A percentile compares a stretch with the other conserved stretches of the same genome.
Evolutionary conservation across 352 stramenopile species (phyloP).

Genomic region (Phytopythium mirpurense): DNA sequence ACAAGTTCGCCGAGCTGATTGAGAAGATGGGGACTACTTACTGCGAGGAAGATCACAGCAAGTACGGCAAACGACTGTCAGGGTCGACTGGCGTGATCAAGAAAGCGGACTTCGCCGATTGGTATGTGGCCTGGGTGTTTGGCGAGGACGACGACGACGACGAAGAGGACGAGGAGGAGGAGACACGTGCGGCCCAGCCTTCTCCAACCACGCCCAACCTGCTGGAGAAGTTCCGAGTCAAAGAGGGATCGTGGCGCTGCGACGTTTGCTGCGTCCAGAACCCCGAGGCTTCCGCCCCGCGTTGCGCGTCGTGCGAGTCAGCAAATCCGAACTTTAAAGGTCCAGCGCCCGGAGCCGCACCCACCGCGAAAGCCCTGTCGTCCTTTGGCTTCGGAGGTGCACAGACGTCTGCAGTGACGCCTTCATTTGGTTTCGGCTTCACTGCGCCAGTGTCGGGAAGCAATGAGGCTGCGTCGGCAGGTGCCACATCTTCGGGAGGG

Average conservation of each 20-base stretch:
- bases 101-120: slow-evolving; percentile 33
- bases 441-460: neutral
- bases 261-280: slow-evolving; percentile 24
- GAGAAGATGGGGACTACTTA: slow-evolving; percentile 39
- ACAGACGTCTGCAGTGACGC: neutral
- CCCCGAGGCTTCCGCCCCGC: slow-evolving; percentile 6
- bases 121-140: slow-evolving; percentile 54
- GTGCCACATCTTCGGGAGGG: neutral
- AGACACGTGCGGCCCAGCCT: neutral
- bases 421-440: neutral
- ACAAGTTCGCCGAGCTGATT: slow-evolving; percentile 37
- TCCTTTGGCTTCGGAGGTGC: slow-evolving; percentile 1
- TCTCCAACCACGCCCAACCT: slow-evolving; percentile 4
- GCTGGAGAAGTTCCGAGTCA: slow-evolving; percentile 15
- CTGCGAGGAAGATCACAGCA: slow-evolving; percentile 38
- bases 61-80: slow-evolving; percentile 5
- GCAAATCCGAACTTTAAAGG: slow-evolving; percentile 22
- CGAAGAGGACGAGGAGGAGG: slow-evolving; percentile 5
- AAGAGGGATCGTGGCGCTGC: slow-evolving; percentile 28
- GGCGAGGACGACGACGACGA: slow-evolving; percentile 9
- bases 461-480: neutral
- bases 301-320: slow-evolving; percentile 26
- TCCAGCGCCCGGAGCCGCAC: neutral
- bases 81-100: slow-evolving; percentile 16
- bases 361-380: neutral